Evolutionary conservation across 225 moss, liverwort and hornwort genomes (phyloP).

Genomic region (Antitrichia curtipendula): DNA sequence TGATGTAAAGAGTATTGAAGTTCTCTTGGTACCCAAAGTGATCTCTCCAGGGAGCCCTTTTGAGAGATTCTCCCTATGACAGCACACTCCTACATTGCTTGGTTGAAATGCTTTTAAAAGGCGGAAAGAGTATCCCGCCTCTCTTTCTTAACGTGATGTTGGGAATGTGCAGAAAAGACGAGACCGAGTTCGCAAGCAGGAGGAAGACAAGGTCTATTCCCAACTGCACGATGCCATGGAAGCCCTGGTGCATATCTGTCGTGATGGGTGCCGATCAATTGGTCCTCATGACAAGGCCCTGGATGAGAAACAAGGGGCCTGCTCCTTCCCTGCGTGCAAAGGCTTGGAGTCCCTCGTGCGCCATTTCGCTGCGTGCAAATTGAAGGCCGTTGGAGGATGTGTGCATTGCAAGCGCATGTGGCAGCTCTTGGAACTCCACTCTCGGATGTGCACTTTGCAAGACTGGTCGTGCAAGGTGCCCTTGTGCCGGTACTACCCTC

Average conservation of each 20-base stretch:
- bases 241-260: constrained; percentile 70
- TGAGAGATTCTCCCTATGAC: background rate
- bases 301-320: constrained; percentile 23
- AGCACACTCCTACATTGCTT: background rate
- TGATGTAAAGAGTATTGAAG: background rate
- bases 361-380: constrained; percentile 63
- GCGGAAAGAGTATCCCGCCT: too few relatives aligned
- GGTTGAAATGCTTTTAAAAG: background rate
- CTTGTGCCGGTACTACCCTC: constrained; percentile 45
- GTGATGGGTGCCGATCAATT: constrained; percentile 59
- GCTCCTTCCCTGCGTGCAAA: constrained; percentile 63
- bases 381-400: constrained; percentile 63
- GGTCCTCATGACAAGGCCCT: constrained; percentile 52
- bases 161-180: constrained; percentile 29
- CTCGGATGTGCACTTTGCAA: constrained; percentile 48
- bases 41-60: background rate
- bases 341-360: constrained; percentile 68
- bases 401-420: constrained; percentile 83
- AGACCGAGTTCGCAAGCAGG: constrained; percentile 30
- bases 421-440: constrained; percentile 75
- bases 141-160: background rate
- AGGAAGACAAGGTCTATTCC: constrained; percentile 58
- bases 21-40: background rate
- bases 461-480: constrained; percentile 60
- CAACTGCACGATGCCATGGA: constrained; percentile 74